These are phyloP conservation scores for Diplocarpon rosae DNA, from an alignment of 2,329 filamentous ascomycete genomes.

Conservation along the genomic window DNA sequence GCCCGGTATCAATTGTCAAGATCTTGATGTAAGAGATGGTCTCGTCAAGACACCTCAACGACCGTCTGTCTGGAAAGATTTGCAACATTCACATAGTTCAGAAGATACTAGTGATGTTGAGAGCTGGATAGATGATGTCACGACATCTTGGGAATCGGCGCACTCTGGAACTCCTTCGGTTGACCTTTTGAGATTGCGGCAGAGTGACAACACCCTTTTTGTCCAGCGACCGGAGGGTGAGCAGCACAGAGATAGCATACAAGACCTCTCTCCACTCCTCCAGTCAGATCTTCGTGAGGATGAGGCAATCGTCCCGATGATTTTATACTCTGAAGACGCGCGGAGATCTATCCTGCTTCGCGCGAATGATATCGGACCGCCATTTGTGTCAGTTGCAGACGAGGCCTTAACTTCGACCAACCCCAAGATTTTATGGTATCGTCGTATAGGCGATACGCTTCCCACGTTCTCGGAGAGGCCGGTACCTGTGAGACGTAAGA, in stretches of 20 bases:
- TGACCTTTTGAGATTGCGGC: conserved; percentile 33
- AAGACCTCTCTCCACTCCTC: conserved; percentile 6
- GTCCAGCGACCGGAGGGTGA: too few species aligned
- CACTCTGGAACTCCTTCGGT: conserved; percentile 37
- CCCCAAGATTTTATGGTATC: conserved; percentile 35
- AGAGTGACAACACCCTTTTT: conserved; percentile 33
- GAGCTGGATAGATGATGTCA: conserved; percentile 32
- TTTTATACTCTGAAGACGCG: conserved; percentile 31
- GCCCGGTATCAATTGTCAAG: conserved; percentile 24
- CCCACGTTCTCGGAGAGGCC: conserved; percentile 43
- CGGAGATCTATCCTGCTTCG: conserved; percentile 17
- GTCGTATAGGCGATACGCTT: conserved; percentile 45
- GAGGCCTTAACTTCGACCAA: conserved; percentile 9
- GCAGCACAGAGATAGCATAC: too few species aligned
- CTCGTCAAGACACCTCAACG: conserved; percentile 4
- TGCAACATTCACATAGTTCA: conserved; percentile 30
- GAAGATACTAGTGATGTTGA: conserved; percentile 12
- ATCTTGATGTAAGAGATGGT: conserved; percentile 8
- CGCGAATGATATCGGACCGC: conserved; percentile 18
- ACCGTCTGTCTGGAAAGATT: conserved; percentile 18
- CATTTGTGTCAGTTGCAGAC: conserved; percentile 25
- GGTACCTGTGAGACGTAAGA: conserved; percentile 35
- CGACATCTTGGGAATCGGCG: conserved; percentile 39
- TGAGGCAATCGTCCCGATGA: conserved; percentile 34
- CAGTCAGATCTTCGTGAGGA: not conserved